These are phyloP conservation scores for Hermanozyma aechmeae DNA, from an alignment of 805 yeast genomes.

Conservation along the genomic window DNA sequence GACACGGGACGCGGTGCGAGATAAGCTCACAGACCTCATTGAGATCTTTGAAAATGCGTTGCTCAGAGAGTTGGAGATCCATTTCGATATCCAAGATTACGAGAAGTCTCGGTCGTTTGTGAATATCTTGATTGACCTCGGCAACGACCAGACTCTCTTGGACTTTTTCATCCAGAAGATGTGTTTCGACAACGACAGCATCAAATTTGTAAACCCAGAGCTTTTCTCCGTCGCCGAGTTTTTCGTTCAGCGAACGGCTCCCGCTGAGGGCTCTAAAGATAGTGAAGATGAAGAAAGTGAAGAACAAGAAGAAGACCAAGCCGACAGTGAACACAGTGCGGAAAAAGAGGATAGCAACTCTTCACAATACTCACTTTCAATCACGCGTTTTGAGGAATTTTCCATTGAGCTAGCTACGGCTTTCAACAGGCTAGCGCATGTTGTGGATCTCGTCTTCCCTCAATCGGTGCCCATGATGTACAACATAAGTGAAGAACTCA, in stretches of 20 bases:
- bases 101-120: constrained; percentile 26
- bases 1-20: constrained; percentile 19
- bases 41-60: constrained; percentile 69
- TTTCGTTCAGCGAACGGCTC: constrained; percentile 10
- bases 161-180: constrained; percentile 36
- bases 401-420: constrained; percentile 19
- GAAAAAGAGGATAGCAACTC: no score
- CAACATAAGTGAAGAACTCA: constrained; percentile 38
- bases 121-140: constrained; percentile 22
- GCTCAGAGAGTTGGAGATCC: constrained; percentile 56
- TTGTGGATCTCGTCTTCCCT: constrained; percentile 38
- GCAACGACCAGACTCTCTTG: constrained; percentile 33
- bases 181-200: constrained; percentile 27
- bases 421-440: constrained; percentile 28
- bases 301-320: background rate
- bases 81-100: constrained; percentile 39
- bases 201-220: constrained; percentile 21
- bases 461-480: constrained; percentile 36
- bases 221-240: constrained; percentile 14
- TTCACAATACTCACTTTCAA: no score
- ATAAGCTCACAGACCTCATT: constrained; percentile 42
- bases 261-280: no score
- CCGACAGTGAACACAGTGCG: no score
- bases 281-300: background rate
- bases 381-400: no score